phyloP scores from a whole-genome alignment of 2,329 filamentous ascomycete species.

The Sporothrix curviconia region DNA sequence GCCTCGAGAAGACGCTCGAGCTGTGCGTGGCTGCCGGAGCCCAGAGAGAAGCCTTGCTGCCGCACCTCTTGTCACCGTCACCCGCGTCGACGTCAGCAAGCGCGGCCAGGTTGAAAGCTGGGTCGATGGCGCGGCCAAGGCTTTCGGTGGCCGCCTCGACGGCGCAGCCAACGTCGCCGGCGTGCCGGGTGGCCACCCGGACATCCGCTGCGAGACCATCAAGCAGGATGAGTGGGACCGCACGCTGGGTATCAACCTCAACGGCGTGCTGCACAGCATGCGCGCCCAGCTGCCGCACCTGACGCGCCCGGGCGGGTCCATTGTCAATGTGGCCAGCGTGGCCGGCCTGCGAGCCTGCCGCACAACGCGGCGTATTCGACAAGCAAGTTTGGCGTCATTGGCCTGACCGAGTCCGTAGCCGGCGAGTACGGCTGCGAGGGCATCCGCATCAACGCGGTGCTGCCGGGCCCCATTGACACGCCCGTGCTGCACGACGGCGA shows the following conservation, averaged over 20 bases:
- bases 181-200: background rate
- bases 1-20: background rate
- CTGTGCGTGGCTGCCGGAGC: background rate
- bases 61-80: background rate
- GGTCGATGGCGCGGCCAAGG: background rate
- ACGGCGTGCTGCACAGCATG: constrained; percentile 16
- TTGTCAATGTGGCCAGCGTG: constrained; percentile 37
- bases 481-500: constrained; percentile 4
- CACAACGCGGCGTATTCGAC: constrained; percentile 19
- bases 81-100: constrained; percentile 5
- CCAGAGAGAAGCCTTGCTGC: background rate
- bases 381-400: constrained; percentile 15
- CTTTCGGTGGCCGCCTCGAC: background rate
- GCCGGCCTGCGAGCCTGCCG: constrained; percentile 29
- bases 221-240: constrained; percentile 17
- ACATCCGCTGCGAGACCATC: constrained; percentile 1
- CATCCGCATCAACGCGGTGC: constrained; percentile 14
- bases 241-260: constrained; percentile 13
- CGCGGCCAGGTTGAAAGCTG: constrained; percentile 3
- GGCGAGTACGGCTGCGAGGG: constrained; percentile 12
- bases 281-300: constrained; percentile 24
- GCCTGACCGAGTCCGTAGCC: constrained; percentile 12
- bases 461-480: constrained; percentile 4
- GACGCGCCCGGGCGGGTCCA: constrained; percentile 29
- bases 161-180: constrained; percentile 4